Percentiles rank a stretch among this genome's conserved stretches.
phyloP scores from a whole-genome alignment of 306 rosid genomes.

The Heteromeles arbutifolia region DNA sequence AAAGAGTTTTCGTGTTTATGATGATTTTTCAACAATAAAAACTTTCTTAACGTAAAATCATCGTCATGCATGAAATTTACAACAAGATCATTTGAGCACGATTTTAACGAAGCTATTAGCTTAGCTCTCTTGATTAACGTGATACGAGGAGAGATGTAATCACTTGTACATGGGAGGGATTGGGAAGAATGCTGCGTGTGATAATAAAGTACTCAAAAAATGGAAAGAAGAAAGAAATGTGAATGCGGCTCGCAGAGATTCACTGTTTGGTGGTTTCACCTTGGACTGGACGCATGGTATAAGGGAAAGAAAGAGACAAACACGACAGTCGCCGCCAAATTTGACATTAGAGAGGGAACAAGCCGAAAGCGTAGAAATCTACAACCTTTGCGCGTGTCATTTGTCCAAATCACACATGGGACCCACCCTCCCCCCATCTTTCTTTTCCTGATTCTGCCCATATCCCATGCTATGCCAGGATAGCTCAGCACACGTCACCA shows the following conservation, averaged over 20 bases:
- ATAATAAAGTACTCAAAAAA: not conserved
- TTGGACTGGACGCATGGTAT: not conserved
- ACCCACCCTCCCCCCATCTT: not conserved
- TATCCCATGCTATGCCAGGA: constrained; percentile 8
- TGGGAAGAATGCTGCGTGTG: too few relatives aligned
- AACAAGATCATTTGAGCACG: too few relatives aligned
- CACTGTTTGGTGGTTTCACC: not conserved
- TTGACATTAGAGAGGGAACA: constrained; percentile 6
- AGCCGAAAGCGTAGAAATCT: constrained; percentile 17
- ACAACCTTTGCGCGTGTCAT: not conserved
- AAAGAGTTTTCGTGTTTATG: not conserved
- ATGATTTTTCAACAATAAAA: too few relatives aligned
- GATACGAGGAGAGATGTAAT: too few relatives aligned
- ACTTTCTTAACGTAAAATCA: too few relatives aligned
- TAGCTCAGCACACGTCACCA: not conserved
- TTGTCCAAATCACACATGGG: not conserved
- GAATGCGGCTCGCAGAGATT: not conserved
- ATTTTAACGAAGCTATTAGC: too few relatives aligned
- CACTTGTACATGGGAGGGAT: too few relatives aligned
- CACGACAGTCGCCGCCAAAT: constrained; percentile 15
- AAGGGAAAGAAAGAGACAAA: not conserved
- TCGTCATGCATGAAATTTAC: too few relatives aligned
- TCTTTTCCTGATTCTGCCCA: not conserved
- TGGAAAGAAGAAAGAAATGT: not conserved
- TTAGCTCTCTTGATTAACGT: too few relatives aligned